Percentiles rank a stretch among this genome's conserved stretches.
phyloP scores from a whole-genome alignment of 441 rosid species.

The Euphorbia neoarborescens region DNA sequence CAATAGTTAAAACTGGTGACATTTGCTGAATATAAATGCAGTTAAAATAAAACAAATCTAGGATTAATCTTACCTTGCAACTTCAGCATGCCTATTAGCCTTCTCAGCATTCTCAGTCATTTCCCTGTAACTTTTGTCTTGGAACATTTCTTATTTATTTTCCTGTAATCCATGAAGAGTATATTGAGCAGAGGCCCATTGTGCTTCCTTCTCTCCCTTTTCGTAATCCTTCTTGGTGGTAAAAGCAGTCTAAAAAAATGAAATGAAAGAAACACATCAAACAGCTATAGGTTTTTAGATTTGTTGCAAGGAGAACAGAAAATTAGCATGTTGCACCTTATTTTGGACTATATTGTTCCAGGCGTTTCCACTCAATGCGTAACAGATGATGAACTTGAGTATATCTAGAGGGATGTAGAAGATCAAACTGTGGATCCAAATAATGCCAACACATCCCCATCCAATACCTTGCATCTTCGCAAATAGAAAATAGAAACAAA shows the following conservation, averaged over 20 bases:
- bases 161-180: constrained; percentile 66
- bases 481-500: no score
- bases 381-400: constrained; percentile 71
- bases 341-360: constrained; percentile 60
- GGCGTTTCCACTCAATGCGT: constrained; percentile 61
- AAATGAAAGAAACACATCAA: background rate
- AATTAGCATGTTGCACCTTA: constrained; percentile 28
- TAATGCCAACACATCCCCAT: constrained; percentile 90
- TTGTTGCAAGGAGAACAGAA: background rate
- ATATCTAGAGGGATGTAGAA: constrained; percentile 73
- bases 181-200: constrained; percentile 81
- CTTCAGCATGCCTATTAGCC: constrained; percentile 76
- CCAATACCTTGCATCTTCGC: constrained; percentile 67
- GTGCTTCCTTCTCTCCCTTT: constrained; percentile 72
- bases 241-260: constrained; percentile 53
- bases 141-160: constrained; percentile 29
- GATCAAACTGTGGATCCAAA: constrained; percentile 63
- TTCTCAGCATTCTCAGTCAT: constrained; percentile 77
- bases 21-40: no score
- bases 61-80: constrained; percentile 44
- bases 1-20: no score
- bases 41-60: background rate
- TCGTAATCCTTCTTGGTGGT: constrained; percentile 74
- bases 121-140: constrained; percentile 46
- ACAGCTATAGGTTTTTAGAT: background rate